Evolutionary conservation across 148 eudicot species (phyloP).

Genomic region (Dianthus caryophyllus): DNA sequence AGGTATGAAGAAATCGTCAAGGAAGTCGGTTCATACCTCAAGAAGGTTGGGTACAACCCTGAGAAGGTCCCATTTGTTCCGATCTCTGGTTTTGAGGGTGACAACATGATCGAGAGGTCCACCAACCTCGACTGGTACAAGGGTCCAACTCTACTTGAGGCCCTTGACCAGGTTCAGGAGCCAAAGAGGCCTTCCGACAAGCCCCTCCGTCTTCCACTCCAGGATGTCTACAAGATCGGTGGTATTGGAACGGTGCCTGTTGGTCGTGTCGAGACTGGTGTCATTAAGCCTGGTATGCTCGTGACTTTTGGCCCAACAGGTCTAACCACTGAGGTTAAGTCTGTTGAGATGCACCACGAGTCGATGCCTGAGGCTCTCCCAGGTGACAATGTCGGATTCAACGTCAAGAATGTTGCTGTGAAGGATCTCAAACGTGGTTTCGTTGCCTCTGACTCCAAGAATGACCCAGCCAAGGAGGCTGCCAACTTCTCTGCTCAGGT

Average conservation of each 20-base stretch:
- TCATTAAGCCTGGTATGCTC: constrained; percentile 38
- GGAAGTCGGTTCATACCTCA: constrained; percentile 40
- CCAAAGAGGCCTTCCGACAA: constrained; percentile 50
- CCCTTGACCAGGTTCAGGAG: constrained; percentile 33
- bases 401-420: constrained; percentile 41
- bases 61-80: constrained; percentile 44
- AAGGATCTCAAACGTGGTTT: constrained; percentile 51
- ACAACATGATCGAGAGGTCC: constrained; percentile 49
- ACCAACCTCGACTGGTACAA: constrained; percentile 53
- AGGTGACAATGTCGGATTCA: constrained; percentile 46
- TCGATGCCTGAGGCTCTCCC: constrained; percentile 42
- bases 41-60: constrained; percentile 52
- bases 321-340: constrained; percentile 42
- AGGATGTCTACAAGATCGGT: constrained; percentile 50
- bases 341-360: constrained; percentile 50
- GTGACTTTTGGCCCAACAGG: constrained; percentile 43
- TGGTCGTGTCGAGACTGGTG: constrained; percentile 43
- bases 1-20: constrained; percentile 45
- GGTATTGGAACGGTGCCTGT: constrained; percentile 49
- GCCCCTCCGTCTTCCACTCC: constrained; percentile 49
- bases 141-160: constrained; percentile 45
- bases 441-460: constrained; percentile 46
- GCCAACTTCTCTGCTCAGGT: constrained; percentile 45
- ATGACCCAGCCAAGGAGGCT: constrained; percentile 47
- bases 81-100: constrained; percentile 47